Base-by-base conservation (phyloP, 2,329 filamentous ascomycete species). In the Phialemonium atrogriseum region DNA sequence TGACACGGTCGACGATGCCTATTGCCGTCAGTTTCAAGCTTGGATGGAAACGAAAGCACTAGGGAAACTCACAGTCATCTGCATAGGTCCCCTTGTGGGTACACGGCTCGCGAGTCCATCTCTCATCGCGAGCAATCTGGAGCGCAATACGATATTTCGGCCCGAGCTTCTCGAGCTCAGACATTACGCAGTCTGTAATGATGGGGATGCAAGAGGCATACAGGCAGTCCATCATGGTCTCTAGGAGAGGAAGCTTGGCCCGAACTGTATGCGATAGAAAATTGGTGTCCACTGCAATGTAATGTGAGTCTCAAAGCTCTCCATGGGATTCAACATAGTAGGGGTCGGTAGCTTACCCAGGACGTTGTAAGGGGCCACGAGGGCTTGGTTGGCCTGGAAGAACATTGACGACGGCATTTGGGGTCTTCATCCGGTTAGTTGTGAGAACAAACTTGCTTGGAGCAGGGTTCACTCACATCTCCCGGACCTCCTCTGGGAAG, bases 211-310 rank as follows among this genome's bases (percentile, higher is more conserved):
- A 91, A 49, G 93, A 93, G 12, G 89, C 89, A 55, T 88, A 94
- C 5, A 98, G 70, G 33, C 84, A 83, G 56, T 95, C 87, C 85
- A 95, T 94, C 66, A 88, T 84, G 4, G 81, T 79, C 38, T 89
- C 80, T 13, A 94, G 70, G 10, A 96, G 65, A 20, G 88, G 85
- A 13, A 96, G 74, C 62, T 98, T 96, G 45, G 82, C 77, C 57
- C 88, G 84, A 2, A 96, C 84, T 0, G 87, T 91, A 58, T 94
- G 87, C 23, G 79, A 85, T 41, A 94, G 71, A 52, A 94, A 94
- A 54, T 94, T 94, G 55, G 86, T 89, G 56, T 94, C 44, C 39
- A 41, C 15, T 12, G 20, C 3, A 7, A 10, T 8, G 14, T 27
- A 39, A 18, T 30, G 6, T n/a, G n/a, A n/a, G n/a, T n/a, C n/a